These are phyloP conservation scores for Bimuria novae-zelandiae DNA, from an alignment of 2,329 filamentous ascomycete genomes.

Conservation along the genomic window DNA sequence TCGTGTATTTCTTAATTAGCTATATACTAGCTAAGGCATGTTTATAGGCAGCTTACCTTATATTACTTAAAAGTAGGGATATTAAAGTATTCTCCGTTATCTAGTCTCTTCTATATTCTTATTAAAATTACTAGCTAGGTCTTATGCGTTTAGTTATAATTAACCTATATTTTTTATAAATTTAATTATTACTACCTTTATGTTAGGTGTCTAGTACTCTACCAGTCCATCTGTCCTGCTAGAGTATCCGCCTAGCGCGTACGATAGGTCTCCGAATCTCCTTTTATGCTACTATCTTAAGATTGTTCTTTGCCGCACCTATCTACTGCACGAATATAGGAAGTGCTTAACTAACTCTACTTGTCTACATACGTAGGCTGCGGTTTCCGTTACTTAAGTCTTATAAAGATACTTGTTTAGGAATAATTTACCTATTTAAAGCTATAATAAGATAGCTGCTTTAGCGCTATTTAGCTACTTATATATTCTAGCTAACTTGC, in stretches of 20 bases:
- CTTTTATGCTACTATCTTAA: slow-evolving; percentile 8
- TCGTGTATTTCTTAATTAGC: too few relatives aligned
- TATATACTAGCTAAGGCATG: too few relatives aligned
- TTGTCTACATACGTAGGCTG: slow-evolving; percentile 14
- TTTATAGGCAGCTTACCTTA: too few relatives aligned
- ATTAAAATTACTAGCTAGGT: too few relatives aligned
- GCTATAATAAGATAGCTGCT: slow-evolving; percentile 21
- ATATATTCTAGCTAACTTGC: slow-evolving; percentile 18
- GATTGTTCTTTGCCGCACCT: slow-evolving; percentile 5
- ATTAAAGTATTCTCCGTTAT: too few relatives aligned
- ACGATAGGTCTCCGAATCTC: slow-evolving; percentile 15
- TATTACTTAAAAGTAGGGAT: too few relatives aligned
- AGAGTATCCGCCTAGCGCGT: slow-evolving; percentile 15
- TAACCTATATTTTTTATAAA: not conserved
- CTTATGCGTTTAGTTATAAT: not conserved
- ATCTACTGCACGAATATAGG: slow-evolving; percentile 19
- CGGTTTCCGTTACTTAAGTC: slow-evolving; percentile 17
- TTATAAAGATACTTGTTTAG: slow-evolving; percentile 23
- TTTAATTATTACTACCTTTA: not conserved
- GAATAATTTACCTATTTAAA: slow-evolving; percentile 16
- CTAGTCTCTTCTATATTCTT: not conserved
- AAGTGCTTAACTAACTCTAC: slow-evolving; percentile 20
- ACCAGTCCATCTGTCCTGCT: slow-evolving; percentile 14
- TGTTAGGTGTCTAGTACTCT: not conserved
- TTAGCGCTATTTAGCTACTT: slow-evolving; percentile 20